Percentiles rank a stretch among this genome's conserved stretches.
Conservation (phyloP, 148 eudicot species). For the Amaranthus cruentus region DNA sequence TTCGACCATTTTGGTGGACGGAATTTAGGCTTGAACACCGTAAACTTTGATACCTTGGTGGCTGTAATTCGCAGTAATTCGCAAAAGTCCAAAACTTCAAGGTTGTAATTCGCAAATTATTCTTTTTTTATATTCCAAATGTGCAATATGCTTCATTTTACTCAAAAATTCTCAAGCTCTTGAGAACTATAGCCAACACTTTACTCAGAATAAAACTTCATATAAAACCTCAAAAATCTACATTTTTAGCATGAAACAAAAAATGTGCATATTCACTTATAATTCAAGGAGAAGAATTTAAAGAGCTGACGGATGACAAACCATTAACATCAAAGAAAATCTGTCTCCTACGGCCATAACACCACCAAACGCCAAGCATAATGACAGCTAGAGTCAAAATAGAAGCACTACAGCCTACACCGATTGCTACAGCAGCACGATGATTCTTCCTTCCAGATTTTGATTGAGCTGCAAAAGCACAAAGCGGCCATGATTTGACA, state of each 20-base stretch:
- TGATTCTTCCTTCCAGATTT: constrained; percentile 43
- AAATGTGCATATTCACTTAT: background rate
- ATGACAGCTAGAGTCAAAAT: constrained; percentile 32
- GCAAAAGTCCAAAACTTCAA: background rate
- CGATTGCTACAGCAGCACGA: constrained; percentile 53
- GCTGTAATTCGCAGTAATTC: background rate
- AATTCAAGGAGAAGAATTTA: background rate
- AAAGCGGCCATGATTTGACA: constrained; percentile 3
- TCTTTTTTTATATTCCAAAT: background rate
- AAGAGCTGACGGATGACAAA: constrained; percentile 33
- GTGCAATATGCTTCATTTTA: background rate
- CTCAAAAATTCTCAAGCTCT: background rate
- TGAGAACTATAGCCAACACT: background rate
- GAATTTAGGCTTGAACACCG: no score
- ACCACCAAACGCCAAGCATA: constrained; percentile 68
- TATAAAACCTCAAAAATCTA: background rate
- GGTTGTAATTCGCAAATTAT: background rate
- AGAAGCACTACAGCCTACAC: constrained; percentile 59
- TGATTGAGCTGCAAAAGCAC: constrained; percentile 34
- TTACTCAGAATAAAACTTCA: background rate
- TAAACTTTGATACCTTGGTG: no score
- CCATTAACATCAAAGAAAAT: constrained; percentile 83
- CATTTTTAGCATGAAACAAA: background rate
- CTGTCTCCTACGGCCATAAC: constrained; percentile 64
- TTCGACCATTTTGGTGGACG: no score